Evolutionary conservation across 2,329 filamentous ascomycete genomes (phyloP).

Genomic region (Escovopsis weberi): DNA sequence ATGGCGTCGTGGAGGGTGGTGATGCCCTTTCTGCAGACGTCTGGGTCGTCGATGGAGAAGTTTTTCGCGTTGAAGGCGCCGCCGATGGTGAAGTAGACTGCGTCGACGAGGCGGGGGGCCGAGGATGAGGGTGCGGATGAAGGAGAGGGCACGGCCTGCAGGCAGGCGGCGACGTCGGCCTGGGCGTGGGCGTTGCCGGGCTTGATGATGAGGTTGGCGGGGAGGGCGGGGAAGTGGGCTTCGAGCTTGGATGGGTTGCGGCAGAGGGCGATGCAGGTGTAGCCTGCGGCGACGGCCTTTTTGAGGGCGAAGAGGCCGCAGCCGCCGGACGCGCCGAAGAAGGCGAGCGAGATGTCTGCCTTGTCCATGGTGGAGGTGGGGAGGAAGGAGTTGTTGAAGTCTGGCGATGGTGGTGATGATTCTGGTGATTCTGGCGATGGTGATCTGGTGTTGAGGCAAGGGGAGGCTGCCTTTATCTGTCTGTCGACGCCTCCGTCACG

Average conservation of each 20-base stretch:
- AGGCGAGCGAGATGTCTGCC: constrained; percentile 10
- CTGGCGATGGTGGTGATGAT: neutral
- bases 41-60: constrained; percentile 20
- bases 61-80: constrained; percentile 11
- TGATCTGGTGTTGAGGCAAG: neutral
- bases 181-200: constrained; percentile 24
- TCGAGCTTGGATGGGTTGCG: constrained; percentile 27
- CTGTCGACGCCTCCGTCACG: neutral
- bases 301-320: constrained; percentile 24
- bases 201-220: constrained; percentile 21
- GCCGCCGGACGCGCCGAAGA: constrained; percentile 30
- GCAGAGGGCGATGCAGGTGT: constrained; percentile 25
- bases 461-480: neutral
- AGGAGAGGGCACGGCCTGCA: constrained; percentile 13
- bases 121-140: constrained; percentile 1
- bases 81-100: constrained; percentile 26
- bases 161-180: constrained; percentile 17
- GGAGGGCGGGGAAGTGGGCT: constrained; percentile 14
- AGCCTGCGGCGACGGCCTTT: constrained; percentile 20
- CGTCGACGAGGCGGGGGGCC: constrained; percentile 18
- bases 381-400: neutral
- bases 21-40: constrained; percentile 25
- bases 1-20: constrained; percentile 20
- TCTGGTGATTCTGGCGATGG: neutral
- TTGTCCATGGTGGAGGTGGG: constrained; percentile 6